Evolutionary conservation across 352 stramenopile genomes (phyloP).

Genomic region (Phytophthora europaea): DNA sequence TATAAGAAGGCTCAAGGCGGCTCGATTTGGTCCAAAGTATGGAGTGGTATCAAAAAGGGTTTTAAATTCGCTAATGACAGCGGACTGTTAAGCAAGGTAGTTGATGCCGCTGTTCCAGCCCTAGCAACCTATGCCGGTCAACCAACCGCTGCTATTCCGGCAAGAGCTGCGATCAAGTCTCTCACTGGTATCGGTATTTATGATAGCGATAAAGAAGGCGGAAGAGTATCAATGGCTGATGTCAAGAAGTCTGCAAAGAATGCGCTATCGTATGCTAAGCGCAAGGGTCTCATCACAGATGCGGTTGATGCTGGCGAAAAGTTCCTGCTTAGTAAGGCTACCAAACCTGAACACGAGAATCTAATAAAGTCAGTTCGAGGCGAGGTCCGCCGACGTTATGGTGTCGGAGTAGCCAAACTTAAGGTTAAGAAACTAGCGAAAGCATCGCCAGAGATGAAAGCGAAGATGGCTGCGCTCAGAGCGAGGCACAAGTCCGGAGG

Average conservation of each 20-base stretch:
- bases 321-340: not conserved
- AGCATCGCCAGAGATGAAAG: too few relatives aligned
- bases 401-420: too few relatives aligned
- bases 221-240: not conserved
- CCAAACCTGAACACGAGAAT: too few relatives aligned
- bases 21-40: not conserved
- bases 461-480: not conserved
- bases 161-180: not conserved
- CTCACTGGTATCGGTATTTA: not conserved
- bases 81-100: not conserved
- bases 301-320: not conserved
- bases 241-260: not conserved
- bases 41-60: not conserved
- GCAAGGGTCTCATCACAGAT: not conserved
- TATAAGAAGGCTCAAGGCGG: too few relatives aligned
- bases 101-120: not conserved
- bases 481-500: not conserved
- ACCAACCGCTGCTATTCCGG: not conserved
- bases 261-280: not conserved
- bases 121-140: not conserved
- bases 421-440: too few relatives aligned
- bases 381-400: too few relatives aligned
- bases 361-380: too few relatives aligned
- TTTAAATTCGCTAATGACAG: constrained; percentile 8
- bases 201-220: not conserved